Conservation (phyloP, 305 asterid genomes). For the Plantago coronopus region DNA sequence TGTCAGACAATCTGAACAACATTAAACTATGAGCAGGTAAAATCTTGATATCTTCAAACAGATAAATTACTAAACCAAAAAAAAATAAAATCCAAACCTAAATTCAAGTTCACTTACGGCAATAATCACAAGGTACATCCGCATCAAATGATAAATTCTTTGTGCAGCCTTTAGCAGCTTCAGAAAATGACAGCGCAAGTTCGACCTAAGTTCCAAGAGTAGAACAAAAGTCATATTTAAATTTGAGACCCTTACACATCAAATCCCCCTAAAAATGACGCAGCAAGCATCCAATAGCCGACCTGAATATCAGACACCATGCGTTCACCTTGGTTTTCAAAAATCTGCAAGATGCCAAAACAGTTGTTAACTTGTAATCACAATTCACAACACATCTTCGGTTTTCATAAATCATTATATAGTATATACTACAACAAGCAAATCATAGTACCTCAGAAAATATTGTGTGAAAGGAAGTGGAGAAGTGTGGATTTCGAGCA, state of each 20-base stretch:
- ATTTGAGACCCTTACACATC: constrained; percentile 21
- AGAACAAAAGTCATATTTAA: constrained; percentile 18
- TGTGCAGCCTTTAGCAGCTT: constrained; percentile 85
- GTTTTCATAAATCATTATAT: too few species aligned
- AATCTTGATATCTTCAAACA: not conserved
- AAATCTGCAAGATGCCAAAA: constrained; percentile 49
- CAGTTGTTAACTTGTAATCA: too few species aligned
- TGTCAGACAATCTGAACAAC: not conserved
- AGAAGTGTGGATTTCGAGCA: constrained; percentile 48
- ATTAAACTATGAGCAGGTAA: constrained; percentile 7
- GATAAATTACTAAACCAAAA: too few species aligned
- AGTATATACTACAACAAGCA: constrained; percentile 18
- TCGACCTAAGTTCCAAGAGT: constrained; percentile 53
- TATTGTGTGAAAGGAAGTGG: constrained; percentile 71
- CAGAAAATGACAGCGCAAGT: constrained; percentile 69
- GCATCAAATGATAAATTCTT: constrained; percentile 74
- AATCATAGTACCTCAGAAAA: constrained; percentile 68
- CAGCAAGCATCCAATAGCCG: constrained; percentile 18
- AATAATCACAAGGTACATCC: constrained; percentile 78
- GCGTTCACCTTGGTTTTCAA: constrained; percentile 56
- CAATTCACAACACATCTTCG: constrained; percentile 13
- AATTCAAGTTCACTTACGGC: constrained; percentile 55
- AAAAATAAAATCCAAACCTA: too few species aligned
- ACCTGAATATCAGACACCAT: constrained; percentile 68
- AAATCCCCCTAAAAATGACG: constrained; percentile 20